Evolutionary conservation across 768 basidiomycete genomes (phyloP), one percentile per base, ranked within the genome.

Genomic region (Termitomyces sp.): DNA sequence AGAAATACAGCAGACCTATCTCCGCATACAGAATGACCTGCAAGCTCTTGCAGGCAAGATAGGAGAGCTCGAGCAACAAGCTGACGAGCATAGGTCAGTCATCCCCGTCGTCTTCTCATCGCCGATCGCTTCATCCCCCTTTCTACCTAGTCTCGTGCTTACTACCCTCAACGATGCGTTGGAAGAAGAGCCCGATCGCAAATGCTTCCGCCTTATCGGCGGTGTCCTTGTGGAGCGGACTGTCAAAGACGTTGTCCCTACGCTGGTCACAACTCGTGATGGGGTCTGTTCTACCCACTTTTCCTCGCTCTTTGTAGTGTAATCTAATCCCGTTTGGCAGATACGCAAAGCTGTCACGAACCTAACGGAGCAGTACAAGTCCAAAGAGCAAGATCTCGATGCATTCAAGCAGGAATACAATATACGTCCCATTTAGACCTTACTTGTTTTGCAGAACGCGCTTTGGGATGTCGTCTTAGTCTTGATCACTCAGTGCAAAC

Each of bases 171-270:
- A 88, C 61, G 94, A 98, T 61, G 85, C 86, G 10, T 73, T 93
- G 39, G 77, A 76, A n/a, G 82, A 85, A 57, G 90, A 95, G 57
- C 94, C 96, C 17, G 81, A 86, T 71, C 86, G 97, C 56, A 94
- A 93, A 75, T 98, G 97, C 72, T 99, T 98, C 75, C 86, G 96
- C 52, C 79, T 98, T 62, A 89, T 99, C 61, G 97, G 97, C 5
- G 96, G 96, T 28, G 88, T 97, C 6, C 80, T 99, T 16, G 96
- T 98, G 28, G 94, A 98, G 69, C 81, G 95, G 46, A 98, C 95
- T 2, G 97, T 98, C 45, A 86, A 89, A 67, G 96, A 98, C 62
- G 92, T 98, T 49, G 86, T 91, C 37, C 96, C 97, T 37, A 85
- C 89, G 28, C 73, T 99, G 43, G 83, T 91, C 70, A 91, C 87